phyloP scores from a whole-genome alignment of 148 eudicot species.

The Diospyros lotus region DNA sequence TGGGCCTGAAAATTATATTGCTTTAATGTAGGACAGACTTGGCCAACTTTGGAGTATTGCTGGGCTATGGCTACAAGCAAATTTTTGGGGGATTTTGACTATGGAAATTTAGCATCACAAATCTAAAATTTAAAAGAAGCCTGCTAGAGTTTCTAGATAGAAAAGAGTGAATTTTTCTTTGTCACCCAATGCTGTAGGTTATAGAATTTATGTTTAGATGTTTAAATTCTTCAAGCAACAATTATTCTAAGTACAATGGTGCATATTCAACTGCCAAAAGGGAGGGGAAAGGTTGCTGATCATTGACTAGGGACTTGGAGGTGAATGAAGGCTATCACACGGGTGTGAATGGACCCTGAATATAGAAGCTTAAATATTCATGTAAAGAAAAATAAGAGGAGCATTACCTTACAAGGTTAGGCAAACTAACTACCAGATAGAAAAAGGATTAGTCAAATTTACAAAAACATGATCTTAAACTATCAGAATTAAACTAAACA shows the following conservation, averaged over 20 bases:
- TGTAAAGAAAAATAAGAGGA: not conserved
- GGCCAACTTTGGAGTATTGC: too few species aligned
- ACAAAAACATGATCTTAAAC: too few species aligned
- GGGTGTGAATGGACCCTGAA: not conserved
- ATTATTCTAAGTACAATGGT: not conserved
- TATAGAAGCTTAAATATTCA: not conserved
- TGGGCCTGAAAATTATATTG: too few species aligned
- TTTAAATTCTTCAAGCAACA: not conserved
- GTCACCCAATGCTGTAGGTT: not conserved
- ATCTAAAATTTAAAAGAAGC: too few species aligned
- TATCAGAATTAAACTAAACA: not conserved
- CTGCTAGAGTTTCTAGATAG: too few species aligned
- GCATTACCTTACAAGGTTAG: too few species aligned
- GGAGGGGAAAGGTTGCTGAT: not conserved
- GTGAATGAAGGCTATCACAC: not conserved
- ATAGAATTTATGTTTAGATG: not conserved
- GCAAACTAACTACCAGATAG: too few species aligned
- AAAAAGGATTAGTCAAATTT: too few species aligned
- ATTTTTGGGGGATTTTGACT: too few species aligned
- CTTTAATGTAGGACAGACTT: too few species aligned
- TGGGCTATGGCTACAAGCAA: too few species aligned
- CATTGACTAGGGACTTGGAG: not conserved
- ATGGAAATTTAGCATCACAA: too few species aligned
- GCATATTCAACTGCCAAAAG: not conserved
- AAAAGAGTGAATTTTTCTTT: not conserved